These are phyloP conservation scores for Lactifluus subvellereus DNA, from an alignment of 768 basidiomycete genomes.

Conservation along the genomic window DNA sequence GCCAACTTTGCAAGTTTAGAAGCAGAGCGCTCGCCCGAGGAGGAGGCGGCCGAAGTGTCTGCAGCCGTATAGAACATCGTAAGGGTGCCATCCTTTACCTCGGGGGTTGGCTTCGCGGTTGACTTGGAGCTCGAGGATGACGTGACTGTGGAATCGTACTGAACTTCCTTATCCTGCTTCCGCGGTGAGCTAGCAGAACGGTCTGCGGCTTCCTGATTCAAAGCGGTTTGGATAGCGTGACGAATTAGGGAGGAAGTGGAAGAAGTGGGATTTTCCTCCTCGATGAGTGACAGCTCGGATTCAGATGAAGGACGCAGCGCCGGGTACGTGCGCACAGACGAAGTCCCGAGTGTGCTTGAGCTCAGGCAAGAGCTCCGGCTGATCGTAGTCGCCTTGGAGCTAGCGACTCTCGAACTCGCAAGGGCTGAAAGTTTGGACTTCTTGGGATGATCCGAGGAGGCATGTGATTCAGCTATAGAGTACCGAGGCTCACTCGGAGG, in stretches of 20 bases:
- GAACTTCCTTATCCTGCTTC: slow-evolving; percentile 15
- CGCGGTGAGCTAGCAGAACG: slow-evolving; percentile 14
- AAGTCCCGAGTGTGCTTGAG: slow-evolving; percentile 40
- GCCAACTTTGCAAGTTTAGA: slow-evolving; percentile 75
- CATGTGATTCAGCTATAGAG: slow-evolving; percentile 15
- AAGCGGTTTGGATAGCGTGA: slow-evolving; percentile 61
- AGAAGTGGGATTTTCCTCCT: slow-evolving; percentile 29
- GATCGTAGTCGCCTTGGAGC: slow-evolving; percentile 38
- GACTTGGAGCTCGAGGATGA: slow-evolving; percentile 22
- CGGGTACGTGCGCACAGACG: slow-evolving; percentile 69
- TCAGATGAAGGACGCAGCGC: slow-evolving; percentile 59
- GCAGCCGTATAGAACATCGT: slow-evolving; percentile 3
- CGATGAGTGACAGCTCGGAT: slow-evolving; percentile 36
- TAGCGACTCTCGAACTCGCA: slow-evolving; percentile 48
- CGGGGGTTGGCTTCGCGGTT: slow-evolving; percentile 8
- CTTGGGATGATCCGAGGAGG: slow-evolving; percentile 18
- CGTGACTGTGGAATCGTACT: slow-evolving; percentile 5
- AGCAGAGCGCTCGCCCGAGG: slow-evolving; percentile 28
- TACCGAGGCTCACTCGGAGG: slow-evolving; percentile 31
- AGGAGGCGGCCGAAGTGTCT: slow-evolving; percentile 5
- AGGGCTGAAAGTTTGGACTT: slow-evolving; percentile 66
- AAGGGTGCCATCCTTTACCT: slow-evolving; percentile 4
- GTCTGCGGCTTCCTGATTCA: slow-evolving; percentile 56
- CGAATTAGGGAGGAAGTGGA: slow-evolving; percentile 57
- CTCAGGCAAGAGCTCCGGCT: slow-evolving; percentile 41